These are phyloP conservation scores for Pleurotus citrinopileatus DNA, from an alignment of 768 basidiomycete species.

Conservation along the genomic window DNA sequence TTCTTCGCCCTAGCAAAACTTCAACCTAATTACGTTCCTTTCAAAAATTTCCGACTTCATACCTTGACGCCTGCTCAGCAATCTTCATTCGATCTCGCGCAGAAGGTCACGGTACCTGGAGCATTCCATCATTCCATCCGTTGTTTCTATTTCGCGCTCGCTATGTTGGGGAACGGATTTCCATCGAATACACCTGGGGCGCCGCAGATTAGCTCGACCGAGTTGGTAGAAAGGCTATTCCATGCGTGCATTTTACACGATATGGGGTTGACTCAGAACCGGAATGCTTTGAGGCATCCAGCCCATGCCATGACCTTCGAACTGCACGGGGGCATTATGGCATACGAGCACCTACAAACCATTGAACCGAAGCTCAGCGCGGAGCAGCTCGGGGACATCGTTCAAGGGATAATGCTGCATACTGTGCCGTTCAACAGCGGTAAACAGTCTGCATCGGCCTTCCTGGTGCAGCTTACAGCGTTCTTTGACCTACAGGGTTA, in stretches of 20 bases:
- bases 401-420: constrained; percentile 20
- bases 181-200: constrained; percentile 16
- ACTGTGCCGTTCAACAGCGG: constrained; percentile 12
- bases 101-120: constrained; percentile 11
- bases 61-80: constrained; percentile 10
- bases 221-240: constrained; percentile 13
- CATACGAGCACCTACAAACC: constrained; percentile 15
- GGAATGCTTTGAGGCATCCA: constrained; percentile 8
- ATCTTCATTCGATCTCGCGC: constrained; percentile 14
- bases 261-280: constrained; percentile 11
- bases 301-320: constrained; percentile 17
- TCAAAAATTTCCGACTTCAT: constrained; percentile 3
- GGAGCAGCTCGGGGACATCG: constrained; percentile 16
- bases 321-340: constrained; percentile 15
- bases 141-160: constrained; percentile 17
- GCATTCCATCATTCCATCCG: constrained; percentile 15
- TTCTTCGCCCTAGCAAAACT: constrained; percentile 14
- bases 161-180: constrained; percentile 15
- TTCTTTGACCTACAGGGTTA: constrained; percentile 17
- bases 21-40: constrained; percentile 12
- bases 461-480: constrained; percentile 14
- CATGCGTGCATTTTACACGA: constrained; percentile 16
- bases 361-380: constrained; percentile 9
- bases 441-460: constrained; percentile 15
- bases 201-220: constrained; percentile 14